Evolutionary conservation across 2,329 filamentous ascomycete genomes (phyloP).

Genomic region (Fusarium anthophilum): DNA sequence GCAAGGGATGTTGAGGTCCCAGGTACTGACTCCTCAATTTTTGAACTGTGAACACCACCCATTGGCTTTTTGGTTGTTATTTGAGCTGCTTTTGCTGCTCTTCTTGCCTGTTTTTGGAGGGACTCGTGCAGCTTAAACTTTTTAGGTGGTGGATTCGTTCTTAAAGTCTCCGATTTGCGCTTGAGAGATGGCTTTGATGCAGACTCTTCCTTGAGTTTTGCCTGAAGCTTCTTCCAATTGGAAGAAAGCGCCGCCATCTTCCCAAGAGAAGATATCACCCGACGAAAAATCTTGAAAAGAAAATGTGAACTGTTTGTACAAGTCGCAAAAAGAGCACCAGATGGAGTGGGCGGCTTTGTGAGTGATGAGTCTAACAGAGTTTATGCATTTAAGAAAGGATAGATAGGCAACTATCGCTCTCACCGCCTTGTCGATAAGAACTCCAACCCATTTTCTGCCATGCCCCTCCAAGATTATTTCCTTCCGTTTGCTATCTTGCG

Average conservation of each 20-base stretch:
- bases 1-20: constrained; percentile 64
- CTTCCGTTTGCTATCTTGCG: constrained; percentile 13
- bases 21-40: constrained; percentile 49
- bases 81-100: background rate
- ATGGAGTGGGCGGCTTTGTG: constrained; percentile 6
- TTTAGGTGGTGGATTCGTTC: constrained; percentile 39
- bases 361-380: constrained; percentile 21
- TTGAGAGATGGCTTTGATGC: constrained; percentile 52
- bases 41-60: constrained; percentile 66
- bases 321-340: constrained; percentile 1
- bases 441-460: constrained; percentile 40
- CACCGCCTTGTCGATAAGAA: constrained; percentile 43
- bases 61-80: constrained; percentile 51
- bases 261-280: background rate
- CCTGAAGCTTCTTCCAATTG: constrained; percentile 84
- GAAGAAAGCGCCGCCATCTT: constrained; percentile 63
- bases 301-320: background rate
- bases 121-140: constrained; percentile 42
- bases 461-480: constrained; percentile 40
- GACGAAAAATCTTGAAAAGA: background rate
- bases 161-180: constrained; percentile 51
- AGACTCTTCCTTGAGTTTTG: constrained; percentile 62
- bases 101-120: constrained; percentile 1
- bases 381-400: constrained; percentile 35
- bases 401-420: constrained; percentile 32